Base-by-base conservation (phyloP, 164 flowering plant genomes). In the Aristolochia fimbriata region DNA sequence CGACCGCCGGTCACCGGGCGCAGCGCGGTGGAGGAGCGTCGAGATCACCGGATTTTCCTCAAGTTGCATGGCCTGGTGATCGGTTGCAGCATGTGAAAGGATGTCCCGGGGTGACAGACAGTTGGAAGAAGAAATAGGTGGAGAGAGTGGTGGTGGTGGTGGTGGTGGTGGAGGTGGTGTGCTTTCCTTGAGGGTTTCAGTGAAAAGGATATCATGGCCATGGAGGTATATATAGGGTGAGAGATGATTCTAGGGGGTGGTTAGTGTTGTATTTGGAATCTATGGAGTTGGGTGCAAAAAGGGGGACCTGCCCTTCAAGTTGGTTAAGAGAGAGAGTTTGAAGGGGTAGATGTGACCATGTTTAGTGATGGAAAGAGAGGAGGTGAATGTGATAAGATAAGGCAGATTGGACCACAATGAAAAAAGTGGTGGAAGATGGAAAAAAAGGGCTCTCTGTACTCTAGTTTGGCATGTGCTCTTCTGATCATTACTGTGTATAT, bases 21-120 rank as follows among this genome's bases (percentile, higher is more conserved):
- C 30, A 0, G 77, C 63, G n/a, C 72, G 77, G 25, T 76, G 79
- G 33, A 89, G 82, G 14, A 85, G 51, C 13, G 89, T 74, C 11
- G 80, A 47, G 9, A 87, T 50, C 0, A 84, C 78, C 0, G 83
- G 78, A 70, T 81, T 83, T 23, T 89, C 86, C 82, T 81, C 15
- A 73, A 70, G 68, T 55, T 65, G 76, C 61, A 84, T 52, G 79
- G 80, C 59, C 73, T 71, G 8, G 79, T 74, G 30, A 73, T 66
- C 5, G 1, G 82, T 3, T 1, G 41, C 0, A 9, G 31, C 12
- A 49, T n/a, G n/a, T 24, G 15, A 22, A 43, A 17, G 51, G 33
- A 11, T 53, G 24, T 47, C n/a, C 17, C 19, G 63, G 41, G 47
- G 16, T 7, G 51, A 16, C 16, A 55, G 54, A 15, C 55, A 16